phyloP scores from a whole-genome alignment of 2,329 filamentous ascomycete genomes.

The Acrocalymma vagum region DNA sequence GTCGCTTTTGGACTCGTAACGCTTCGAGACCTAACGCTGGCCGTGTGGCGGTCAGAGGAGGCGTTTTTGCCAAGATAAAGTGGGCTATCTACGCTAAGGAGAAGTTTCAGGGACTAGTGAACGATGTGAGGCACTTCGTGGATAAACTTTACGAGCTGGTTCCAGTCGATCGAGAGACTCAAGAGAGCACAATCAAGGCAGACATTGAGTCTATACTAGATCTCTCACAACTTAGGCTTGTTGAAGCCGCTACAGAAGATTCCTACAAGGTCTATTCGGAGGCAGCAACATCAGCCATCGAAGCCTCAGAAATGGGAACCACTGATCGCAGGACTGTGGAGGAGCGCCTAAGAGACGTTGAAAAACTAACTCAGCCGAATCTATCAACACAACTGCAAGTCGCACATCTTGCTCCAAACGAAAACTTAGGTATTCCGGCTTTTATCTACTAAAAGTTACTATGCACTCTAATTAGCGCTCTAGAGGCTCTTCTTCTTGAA shows the following conservation, averaged over 20 bases:
- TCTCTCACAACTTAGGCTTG: conserved; percentile 2
- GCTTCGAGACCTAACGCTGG: background rate
- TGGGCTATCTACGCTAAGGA: conserved; percentile 5
- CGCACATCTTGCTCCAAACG: no score
- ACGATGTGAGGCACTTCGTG: conserved; percentile 5
- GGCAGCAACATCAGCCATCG: background rate
- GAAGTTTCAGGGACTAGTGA: conserved; percentile 5
- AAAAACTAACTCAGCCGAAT: no score
- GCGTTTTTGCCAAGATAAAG: background rate
- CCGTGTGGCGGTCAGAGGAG: background rate
- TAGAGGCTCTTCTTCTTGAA: no score
- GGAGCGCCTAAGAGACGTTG: no score
- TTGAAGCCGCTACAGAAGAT: conserved; percentile 1
- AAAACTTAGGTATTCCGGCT: no score
- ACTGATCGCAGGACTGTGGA: no score
- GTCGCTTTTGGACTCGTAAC: conserved; percentile 4
- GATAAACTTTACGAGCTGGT: conserved; percentile 6
- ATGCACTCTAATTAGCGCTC: no score
- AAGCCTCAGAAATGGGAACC: conserved; percentile 4
- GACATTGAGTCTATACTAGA: conserved; percentile 6
- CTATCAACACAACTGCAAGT: no score
- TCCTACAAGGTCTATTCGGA: background rate
- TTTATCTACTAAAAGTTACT: no score
- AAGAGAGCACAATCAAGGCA: conserved; percentile 2
- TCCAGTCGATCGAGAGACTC: conserved; percentile 4